A percentile compares a stretch with the other conserved stretches of the same genome.
phyloP scores from a whole-genome alignment of 108 stramenopile species.

The Pseudonitzschia multistriata region DNA sequence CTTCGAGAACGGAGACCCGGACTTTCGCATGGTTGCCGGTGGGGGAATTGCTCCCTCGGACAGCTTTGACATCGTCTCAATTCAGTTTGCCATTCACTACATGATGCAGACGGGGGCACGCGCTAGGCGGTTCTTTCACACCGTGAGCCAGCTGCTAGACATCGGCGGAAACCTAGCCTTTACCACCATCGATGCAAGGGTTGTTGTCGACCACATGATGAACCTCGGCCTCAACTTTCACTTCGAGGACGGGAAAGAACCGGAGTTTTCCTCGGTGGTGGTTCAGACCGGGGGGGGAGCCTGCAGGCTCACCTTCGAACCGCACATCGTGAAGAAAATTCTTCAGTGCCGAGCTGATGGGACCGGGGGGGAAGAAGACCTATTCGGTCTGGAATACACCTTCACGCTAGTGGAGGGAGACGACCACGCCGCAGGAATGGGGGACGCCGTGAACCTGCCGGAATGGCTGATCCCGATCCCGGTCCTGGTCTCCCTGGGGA shows the following conservation, averaged over 20 bases:
- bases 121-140: conserved; percentile 87
- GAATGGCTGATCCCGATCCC: conserved; percentile 88
- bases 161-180: conserved; percentile 90
- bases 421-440: conserved; percentile 77
- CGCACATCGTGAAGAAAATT: conserved; percentile 53
- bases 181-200: conserved; percentile 94
- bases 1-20: conserved; percentile 57
- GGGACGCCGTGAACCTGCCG: conserved; percentile 82
- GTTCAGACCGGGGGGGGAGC: conserved; percentile 68
- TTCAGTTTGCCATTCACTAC: conserved; percentile 99
- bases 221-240: conserved; percentile 66
- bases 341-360: conserved; percentile 31
- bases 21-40: conserved; percentile 54
- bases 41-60: conserved; percentile 67
- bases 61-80: conserved; percentile 91
- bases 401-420: conserved; percentile 82
- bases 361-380: conserved; percentile 45
- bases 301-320: conserved; percentile 70
- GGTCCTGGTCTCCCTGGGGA: conserved; percentile 56
- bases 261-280: conserved; percentile 42
- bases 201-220: conserved; percentile 78
- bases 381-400: conserved; percentile 85
- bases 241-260: conserved; percentile 46
- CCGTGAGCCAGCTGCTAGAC: conserved; percentile 83
- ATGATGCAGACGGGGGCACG: conserved; percentile 89